Conservation (phyloP, 495 filamentous ascomycete genomes). For the Neurospora sp. region DNA sequence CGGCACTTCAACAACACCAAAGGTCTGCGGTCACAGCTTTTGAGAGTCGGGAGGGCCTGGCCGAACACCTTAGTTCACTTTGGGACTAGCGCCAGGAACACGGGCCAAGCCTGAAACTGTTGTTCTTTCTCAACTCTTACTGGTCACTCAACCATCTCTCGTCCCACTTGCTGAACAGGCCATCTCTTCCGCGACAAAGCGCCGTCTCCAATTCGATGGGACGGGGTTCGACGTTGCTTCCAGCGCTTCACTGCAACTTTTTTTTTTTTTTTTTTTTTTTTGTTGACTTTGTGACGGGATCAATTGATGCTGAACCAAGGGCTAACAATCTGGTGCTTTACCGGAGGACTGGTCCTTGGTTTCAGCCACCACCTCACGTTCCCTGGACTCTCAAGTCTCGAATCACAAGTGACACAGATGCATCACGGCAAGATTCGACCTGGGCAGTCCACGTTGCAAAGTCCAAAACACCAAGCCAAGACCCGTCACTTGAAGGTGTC, state of each 20-base stretch:
- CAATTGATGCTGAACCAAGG: not conserved
- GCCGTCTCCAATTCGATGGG: not conserved
- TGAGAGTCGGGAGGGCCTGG: slow-evolving; percentile 1
- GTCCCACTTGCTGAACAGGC: not conserved
- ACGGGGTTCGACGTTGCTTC: not conserved
- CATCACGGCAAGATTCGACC: not conserved
- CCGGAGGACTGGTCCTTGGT: not conserved
- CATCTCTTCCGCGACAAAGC: not conserved
- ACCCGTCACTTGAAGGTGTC: not conserved
- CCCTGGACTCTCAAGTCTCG: not conserved
- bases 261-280: not conserved
- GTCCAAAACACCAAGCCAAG: not conserved
- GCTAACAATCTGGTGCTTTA: not conserved
- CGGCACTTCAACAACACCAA: not conserved
- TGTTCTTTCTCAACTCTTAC: not conserved
- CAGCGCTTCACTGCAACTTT: not conserved
- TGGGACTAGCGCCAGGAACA: slow-evolving; percentile 20
- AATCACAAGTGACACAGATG: not conserved
- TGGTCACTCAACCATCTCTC: not conserved
- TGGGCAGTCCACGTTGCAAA: not conserved
- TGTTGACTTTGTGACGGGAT: not conserved
- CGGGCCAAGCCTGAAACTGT: slow-evolving; percentile 7
- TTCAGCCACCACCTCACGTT: not conserved
- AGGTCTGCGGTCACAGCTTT: not conserved
- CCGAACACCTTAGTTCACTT: not conserved